Conservation (phyloP, 2,329 filamentous ascomycete genomes). For the Aureobasidium melanogenum region DNA sequence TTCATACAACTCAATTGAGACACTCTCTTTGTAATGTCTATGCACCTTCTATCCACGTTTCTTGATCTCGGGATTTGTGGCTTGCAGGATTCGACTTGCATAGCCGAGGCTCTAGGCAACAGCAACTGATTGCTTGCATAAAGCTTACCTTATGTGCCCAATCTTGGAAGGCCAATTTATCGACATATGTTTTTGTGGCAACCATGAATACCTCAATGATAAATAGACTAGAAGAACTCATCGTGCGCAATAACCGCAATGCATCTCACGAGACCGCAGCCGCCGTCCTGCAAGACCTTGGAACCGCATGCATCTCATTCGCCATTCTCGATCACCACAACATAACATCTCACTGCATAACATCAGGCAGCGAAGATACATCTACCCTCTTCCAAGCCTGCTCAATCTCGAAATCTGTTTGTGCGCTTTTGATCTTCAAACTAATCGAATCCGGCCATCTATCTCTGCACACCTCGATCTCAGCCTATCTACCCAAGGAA, state of each 20-base stretch:
- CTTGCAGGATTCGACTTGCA: neutral
- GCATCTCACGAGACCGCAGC: neutral
- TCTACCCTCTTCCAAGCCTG: conserved; percentile 21
- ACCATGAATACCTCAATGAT: neutral
- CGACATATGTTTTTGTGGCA: too few relatives aligned
- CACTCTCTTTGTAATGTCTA: neutral
- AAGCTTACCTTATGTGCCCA: too few relatives aligned
- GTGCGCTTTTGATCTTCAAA: conserved; percentile 17
- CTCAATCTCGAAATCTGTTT: conserved; percentile 22
- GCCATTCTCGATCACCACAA: neutral
- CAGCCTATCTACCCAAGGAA: conserved; percentile 13
- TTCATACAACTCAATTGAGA: neutral
- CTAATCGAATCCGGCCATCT: conserved; percentile 18
- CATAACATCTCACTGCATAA: neutral
- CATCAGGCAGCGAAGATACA: conserved; percentile 13
- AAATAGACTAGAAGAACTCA: neutral
- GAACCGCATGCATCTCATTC: neutral
- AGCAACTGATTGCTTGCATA: neutral
- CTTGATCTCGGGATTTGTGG: neutral
- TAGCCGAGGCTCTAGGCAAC: neutral
- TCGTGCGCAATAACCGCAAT: neutral
- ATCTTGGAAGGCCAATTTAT: too few relatives aligned
- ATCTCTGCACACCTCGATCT: conserved; percentile 16
- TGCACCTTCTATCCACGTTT: neutral
- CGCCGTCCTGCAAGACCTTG: neutral